Conservation (phyloP, 1,284 basidiomycete genomes). For the Sanghuangporus baumii region DNA sequence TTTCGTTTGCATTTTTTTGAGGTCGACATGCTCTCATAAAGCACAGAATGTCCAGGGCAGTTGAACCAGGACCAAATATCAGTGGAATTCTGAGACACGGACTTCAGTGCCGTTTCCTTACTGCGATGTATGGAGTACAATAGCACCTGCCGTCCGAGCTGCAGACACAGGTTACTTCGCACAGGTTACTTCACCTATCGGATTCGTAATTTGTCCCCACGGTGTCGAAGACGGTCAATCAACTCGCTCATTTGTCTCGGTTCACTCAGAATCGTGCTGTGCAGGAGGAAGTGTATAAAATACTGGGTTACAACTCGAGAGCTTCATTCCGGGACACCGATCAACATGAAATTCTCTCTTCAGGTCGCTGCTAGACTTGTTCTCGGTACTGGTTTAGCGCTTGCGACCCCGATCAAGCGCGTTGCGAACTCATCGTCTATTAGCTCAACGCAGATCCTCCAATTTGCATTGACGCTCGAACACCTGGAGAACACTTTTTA, state of each 20-base stretch:
- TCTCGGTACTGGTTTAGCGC: not conserved
- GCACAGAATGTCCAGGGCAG: too few species aligned
- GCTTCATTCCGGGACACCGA: not conserved
- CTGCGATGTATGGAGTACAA: too few species aligned
- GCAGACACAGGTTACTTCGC: too few species aligned
- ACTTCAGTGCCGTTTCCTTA: too few species aligned
- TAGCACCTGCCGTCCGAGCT: too few species aligned
- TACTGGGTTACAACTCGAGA: not conserved
- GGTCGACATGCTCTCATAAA: too few species aligned
- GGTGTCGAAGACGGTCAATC: too few species aligned
- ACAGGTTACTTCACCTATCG: too few species aligned
- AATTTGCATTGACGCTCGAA: conserved; percentile 64
- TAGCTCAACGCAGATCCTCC: conserved; percentile 14
- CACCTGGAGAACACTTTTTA: conserved; percentile 68
- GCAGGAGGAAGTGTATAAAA: not conserved
- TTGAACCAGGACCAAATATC: too few species aligned
- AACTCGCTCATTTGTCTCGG: not conserved
- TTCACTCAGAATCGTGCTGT: not conserved
- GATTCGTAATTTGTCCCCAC: too few species aligned
- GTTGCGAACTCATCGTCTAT: not conserved
- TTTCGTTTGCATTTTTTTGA: too few species aligned
- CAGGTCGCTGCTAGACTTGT: not conserved
- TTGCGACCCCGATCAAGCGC: conserved; percentile 5
- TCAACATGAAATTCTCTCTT: conserved; percentile 4
- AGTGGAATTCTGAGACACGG: too few species aligned